A percentile compares a stretch with the other conserved stretches of the same genome.
Evolutionary conservation across 1,284 basidiomycete genomes (phyloP).

Genomic region (Microbotryomycetes sp.): DNA sequence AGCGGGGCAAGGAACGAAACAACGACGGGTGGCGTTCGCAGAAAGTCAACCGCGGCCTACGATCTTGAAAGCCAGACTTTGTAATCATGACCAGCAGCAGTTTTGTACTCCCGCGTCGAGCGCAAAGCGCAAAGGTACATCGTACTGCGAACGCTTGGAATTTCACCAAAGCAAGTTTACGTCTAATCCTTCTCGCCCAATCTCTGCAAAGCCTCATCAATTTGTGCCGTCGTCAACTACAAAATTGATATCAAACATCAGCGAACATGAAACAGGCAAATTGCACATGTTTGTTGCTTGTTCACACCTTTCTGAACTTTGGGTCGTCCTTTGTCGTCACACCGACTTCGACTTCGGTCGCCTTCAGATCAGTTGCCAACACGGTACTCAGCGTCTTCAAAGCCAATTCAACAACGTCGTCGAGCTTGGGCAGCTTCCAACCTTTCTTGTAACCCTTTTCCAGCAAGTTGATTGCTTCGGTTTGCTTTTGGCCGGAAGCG

Average conservation of each 20-base stretch:
- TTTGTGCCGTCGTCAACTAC: slow-evolving; percentile 57
- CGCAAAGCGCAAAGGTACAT: no score
- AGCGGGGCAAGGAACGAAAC: no score
- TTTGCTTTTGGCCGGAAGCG: slow-evolving; percentile 92
- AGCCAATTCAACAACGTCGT: slow-evolving; percentile 59
- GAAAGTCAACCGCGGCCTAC: no score
- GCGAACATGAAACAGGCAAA: not conserved
- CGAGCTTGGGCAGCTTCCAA: slow-evolving; percentile 13
- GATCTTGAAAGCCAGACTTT: no score
- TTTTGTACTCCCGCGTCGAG: no score
- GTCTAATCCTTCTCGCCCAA: slow-evolving; percentile 93
- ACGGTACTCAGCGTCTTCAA: slow-evolving; percentile 90
- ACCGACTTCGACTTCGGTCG: slow-evolving; percentile 50
- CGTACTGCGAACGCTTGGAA: no score
- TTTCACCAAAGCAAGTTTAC: no score
- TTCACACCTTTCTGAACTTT: slow-evolving; percentile 34
- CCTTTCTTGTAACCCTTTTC: slow-evolving; percentile 98
- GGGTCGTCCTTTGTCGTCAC: slow-evolving; percentile 35
- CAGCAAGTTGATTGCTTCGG: slow-evolving; percentile 90
- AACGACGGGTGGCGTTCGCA: no score
- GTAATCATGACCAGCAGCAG: no score
- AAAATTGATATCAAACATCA: slow-evolving; percentile 16
- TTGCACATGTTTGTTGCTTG: slow-evolving; percentile 5
- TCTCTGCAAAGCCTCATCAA: slow-evolving; percentile 74
- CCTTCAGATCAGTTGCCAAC: slow-evolving; percentile 89